Conservation (phyloP, 768 basidiomycete species). For the Pholiota molesta region DNA sequence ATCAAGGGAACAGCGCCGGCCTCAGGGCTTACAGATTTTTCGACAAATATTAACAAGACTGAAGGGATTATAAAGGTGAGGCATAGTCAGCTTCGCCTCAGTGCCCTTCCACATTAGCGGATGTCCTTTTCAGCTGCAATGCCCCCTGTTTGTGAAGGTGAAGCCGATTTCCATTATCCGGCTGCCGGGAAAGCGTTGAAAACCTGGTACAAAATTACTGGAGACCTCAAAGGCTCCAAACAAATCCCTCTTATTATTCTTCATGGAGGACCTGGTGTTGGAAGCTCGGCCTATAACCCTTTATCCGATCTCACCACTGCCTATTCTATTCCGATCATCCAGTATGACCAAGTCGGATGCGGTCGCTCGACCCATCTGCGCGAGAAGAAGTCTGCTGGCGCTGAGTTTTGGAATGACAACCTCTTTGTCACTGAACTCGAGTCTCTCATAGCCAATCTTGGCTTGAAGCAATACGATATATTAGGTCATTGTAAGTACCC, state of each 20-base stretch:
- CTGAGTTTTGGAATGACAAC: conserved; percentile 53
- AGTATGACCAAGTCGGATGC: conserved; percentile 61
- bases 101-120: not conserved
- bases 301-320: conserved; percentile 39
- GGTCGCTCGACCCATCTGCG: conserved; percentile 57
- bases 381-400: conserved; percentile 38
- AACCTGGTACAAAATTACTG: conserved; percentile 56
- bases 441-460: conserved; percentile 46
- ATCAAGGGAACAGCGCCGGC: no score
- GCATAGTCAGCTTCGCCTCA: no score
- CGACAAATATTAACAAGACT: no score
- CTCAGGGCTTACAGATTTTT: no score
- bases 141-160: conserved; percentile 11
- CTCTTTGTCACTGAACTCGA: conserved; percentile 57
- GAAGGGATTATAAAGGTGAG: no score
- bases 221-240: conserved; percentile 37
- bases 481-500: conserved; percentile 44
- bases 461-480: conserved; percentile 46
- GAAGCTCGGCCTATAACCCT: conserved; percentile 43
- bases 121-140: not conserved
- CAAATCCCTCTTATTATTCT: conserved; percentile 49
- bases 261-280: conserved; percentile 57
- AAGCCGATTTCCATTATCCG: conserved; percentile 12
- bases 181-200: conserved; percentile 20
- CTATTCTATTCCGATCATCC: conserved; percentile 46